Percentiles rank a stretch among this genome's conserved stretches.
Conservation (phyloP, 352 stramenopile species). For the Lagenidium giganteum region DNA sequence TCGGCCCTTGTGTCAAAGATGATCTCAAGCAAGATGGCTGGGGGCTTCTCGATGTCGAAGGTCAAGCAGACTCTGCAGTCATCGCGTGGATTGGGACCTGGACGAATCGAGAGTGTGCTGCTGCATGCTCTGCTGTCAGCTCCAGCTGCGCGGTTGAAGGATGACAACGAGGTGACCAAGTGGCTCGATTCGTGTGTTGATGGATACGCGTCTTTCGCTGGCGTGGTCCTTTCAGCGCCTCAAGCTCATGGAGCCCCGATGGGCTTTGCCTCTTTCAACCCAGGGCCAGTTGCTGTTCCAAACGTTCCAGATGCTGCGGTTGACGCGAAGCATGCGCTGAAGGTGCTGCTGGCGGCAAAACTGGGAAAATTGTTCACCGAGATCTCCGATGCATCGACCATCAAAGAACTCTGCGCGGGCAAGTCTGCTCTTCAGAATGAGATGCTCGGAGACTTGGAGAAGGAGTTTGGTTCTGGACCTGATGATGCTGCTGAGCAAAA, state of each 20-base stretch:
- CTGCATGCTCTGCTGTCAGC: slow-evolving; percentile 56
- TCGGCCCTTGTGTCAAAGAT: slow-evolving; percentile 63
- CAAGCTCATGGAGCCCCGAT: slow-evolving; percentile 8
- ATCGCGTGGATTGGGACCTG: slow-evolving; percentile 57
- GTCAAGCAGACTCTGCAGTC: slow-evolving; percentile 63
- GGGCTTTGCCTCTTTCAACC: slow-evolving; percentile 31
- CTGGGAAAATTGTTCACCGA: slow-evolving; percentile 68
- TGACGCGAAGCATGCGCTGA: slow-evolving; percentile 69
- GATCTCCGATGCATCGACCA: slow-evolving; percentile 50
- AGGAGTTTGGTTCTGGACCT: slow-evolving; percentile 74
- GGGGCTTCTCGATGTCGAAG: slow-evolving; percentile 77
- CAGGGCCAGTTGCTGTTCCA: slow-evolving; percentile 36
- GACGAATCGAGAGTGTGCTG: slow-evolving; percentile 74
- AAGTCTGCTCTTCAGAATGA: slow-evolving; percentile 89
- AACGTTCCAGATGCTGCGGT: slow-evolving; percentile 60
- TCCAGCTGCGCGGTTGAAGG: slow-evolving; percentile 64
- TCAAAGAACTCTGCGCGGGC: slow-evolving; percentile 75
- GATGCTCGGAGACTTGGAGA: slow-evolving; percentile 80
- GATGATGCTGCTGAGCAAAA: slow-evolving; percentile 80
- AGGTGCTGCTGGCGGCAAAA: slow-evolving; percentile 74
- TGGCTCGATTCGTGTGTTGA: slow-evolving; percentile 76
- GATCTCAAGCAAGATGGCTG: slow-evolving; percentile 78
- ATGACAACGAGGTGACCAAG: slow-evolving; percentile 60
- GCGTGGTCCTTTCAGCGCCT: slow-evolving; percentile 50
- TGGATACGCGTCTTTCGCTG: slow-evolving; percentile 69